Evolutionary conservation across 352 stramenopile genomes (phyloP).

Genomic region (Phytophthora constricta): DNA sequence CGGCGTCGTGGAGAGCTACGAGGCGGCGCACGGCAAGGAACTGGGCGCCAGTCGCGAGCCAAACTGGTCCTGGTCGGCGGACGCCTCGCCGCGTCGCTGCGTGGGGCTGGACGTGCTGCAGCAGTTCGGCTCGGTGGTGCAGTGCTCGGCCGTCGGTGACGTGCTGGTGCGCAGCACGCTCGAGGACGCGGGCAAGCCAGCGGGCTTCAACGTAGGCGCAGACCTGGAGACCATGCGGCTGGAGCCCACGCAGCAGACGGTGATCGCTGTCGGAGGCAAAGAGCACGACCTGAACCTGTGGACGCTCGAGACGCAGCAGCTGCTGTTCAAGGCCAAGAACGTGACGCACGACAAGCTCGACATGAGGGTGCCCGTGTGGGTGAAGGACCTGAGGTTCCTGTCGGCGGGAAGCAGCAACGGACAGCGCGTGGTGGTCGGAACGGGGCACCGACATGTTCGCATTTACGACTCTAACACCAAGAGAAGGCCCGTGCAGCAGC

Average conservation of each 20-base stretch:
- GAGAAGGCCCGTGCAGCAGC: conserved; percentile 73
- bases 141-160: conserved; percentile 63
- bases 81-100: conserved; percentile 21
- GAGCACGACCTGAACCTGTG: conserved; percentile 84
- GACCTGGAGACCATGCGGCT: conserved; percentile 69
- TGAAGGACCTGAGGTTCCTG: conserved; percentile 81
- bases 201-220: conserved; percentile 59
- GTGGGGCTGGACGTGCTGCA: conserved; percentile 67
- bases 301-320: conserved; percentile 81
- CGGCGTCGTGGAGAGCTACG: conserved; percentile 73
- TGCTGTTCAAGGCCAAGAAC: conserved; percentile 88
- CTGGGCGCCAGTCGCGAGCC: conserved; percentile 37
- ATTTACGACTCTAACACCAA: conserved; percentile 92
- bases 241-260: conserved; percentile 49
- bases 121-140: conserved; percentile 72
- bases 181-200: conserved; percentile 42
- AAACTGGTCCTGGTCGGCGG: conserved; percentile 53
- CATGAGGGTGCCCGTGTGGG: conserved; percentile 90
- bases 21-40: conserved; percentile 46
- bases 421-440: conserved; percentile 78
- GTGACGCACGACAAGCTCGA: conserved; percentile 88
- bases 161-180: conserved; percentile 63
- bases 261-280: conserved; percentile 80
- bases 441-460: conserved; percentile 78
- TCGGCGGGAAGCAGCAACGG: conserved; percentile 67